Percentiles rank a stretch among this genome's conserved stretches.
phyloP scores from a whole-genome alignment of 2,329 filamentous ascomycete genomes.

The Drechslerella coelobrocha region DNA sequence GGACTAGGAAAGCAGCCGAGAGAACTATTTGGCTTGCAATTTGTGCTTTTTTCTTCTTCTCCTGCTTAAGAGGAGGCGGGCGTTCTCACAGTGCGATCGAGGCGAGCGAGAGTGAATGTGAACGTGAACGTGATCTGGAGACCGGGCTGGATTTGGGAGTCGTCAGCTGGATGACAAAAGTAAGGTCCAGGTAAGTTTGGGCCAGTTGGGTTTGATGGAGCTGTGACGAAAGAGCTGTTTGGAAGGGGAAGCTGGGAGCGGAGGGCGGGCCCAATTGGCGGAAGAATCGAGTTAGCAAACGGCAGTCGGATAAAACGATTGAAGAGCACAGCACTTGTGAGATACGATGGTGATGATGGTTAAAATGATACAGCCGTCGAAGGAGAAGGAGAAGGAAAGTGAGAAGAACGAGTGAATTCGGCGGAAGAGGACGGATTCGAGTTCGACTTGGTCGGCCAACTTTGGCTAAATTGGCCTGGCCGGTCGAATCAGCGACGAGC shows the following conservation, averaged over 20 bases:
- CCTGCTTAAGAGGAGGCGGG: no score
- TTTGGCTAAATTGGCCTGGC: slow-evolving; percentile 1
- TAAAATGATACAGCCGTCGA: not conserved
- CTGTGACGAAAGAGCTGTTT: slow-evolving; percentile 2
- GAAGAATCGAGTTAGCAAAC: not conserved
- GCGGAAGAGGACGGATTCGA: not conserved
- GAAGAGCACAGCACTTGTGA: no score
- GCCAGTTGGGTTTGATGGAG: no score
- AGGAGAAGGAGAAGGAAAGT: not conserved
- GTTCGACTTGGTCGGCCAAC: no score
- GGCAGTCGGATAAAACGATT: not conserved
- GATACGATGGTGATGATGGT: no score
- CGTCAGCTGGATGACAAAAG: no score
- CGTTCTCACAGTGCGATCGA: not conserved
- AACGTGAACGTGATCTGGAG: no score
- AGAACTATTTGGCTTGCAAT: not conserved
- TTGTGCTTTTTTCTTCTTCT: slow-evolving; percentile 1
- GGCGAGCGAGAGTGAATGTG: no score
- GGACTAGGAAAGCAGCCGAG: slow-evolving; percentile 1
- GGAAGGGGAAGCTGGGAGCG: not conserved
- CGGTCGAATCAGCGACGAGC: not conserved
- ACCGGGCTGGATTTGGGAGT: no score
- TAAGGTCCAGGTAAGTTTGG: no score
- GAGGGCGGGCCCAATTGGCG: slow-evolving; percentile 4
- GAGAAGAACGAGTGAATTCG: not conserved